Percentiles rank a stretch among this genome's conserved stretches.
phyloP scores from a whole-genome alignment of 1,284 basidiomycete species.

The Rhizoctonia solani region DNA sequence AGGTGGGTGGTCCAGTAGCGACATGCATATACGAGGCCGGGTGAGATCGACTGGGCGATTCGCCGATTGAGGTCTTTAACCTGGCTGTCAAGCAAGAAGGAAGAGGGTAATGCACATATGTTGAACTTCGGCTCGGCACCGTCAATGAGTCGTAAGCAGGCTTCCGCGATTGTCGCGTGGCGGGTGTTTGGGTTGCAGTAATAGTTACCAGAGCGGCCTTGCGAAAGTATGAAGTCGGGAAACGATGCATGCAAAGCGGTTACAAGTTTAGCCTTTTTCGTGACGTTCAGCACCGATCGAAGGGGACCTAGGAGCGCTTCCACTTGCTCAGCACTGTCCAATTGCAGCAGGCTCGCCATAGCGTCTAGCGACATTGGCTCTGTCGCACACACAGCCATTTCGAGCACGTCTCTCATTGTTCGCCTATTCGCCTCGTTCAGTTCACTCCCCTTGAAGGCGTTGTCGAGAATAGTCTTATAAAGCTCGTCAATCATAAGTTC shows the following conservation, averaged over 20 bases:
- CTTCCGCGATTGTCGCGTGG: not conserved
- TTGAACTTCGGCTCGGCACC: too few relatives aligned
- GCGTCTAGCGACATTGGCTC: not conserved
- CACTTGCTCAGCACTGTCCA: not conserved
- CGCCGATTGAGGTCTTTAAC: too few relatives aligned
- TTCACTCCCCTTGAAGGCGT: not conserved
- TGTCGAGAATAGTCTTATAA: not conserved
- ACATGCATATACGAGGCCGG: too few relatives aligned
- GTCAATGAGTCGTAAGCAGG: too few relatives aligned
- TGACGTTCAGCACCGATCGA: not conserved
- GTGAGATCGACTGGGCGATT: too few relatives aligned
- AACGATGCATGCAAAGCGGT: slow-evolving; percentile 13
- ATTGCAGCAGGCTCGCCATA: not conserved
- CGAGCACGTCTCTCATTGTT: not conserved
- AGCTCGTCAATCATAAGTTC: not conserved
- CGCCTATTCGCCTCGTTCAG: not conserved
- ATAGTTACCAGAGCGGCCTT: not conserved
- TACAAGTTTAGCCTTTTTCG: not conserved
- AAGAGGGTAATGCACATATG: too few relatives aligned
- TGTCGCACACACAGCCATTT: slow-evolving; percentile 9
- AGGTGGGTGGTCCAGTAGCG: too few relatives aligned
- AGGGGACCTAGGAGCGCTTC: not conserved
- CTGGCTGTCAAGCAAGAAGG: too few relatives aligned
- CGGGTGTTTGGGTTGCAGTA: not conserved
- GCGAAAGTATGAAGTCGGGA: slow-evolving; percentile 5